Percentiles rank a stretch among this genome's conserved stretches.
These are phyloP conservation scores for Draba incana DNA, from an alignment of 345 rosid species.

Conservation along the genomic window DNA sequence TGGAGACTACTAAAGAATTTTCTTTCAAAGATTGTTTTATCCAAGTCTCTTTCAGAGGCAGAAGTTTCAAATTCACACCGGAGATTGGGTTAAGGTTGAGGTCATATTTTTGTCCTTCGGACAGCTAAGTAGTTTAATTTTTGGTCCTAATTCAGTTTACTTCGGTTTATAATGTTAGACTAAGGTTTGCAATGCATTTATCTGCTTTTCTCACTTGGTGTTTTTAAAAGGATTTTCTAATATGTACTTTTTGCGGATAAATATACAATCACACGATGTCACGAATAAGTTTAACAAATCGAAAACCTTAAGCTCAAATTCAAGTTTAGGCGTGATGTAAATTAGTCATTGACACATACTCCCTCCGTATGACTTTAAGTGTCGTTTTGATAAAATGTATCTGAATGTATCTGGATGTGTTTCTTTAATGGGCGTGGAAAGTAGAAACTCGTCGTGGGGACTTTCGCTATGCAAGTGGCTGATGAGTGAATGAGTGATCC, in stretches of 20 bases:
- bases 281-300: background rate
- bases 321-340: background rate
- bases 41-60: background rate
- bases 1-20: constrained; percentile 22
- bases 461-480: constrained; percentile 17
- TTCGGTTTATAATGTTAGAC: background rate
- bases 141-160: background rate
- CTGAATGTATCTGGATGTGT: no score
- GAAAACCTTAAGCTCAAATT: background rate
- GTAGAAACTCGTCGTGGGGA: constrained; percentile 21
- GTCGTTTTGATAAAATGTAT: no score
- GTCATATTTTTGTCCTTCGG: constrained; percentile 3
- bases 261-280: background rate
- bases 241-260: background rate
- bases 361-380: no score
- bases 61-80: constrained; percentile 5
- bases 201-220: background rate
- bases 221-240: no score
- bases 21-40: background rate
- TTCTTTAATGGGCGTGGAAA: constrained; percentile 27
- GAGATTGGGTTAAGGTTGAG: constrained; percentile 21
- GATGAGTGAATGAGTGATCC: background rate
- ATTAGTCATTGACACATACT: background rate
- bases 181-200: no score
- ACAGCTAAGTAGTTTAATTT: background rate